These are phyloP conservation scores for Colletotrichum simmondsii DNA, from an alignment of 2,329 filamentous ascomycete genomes.

Conservation along the genomic window DNA sequence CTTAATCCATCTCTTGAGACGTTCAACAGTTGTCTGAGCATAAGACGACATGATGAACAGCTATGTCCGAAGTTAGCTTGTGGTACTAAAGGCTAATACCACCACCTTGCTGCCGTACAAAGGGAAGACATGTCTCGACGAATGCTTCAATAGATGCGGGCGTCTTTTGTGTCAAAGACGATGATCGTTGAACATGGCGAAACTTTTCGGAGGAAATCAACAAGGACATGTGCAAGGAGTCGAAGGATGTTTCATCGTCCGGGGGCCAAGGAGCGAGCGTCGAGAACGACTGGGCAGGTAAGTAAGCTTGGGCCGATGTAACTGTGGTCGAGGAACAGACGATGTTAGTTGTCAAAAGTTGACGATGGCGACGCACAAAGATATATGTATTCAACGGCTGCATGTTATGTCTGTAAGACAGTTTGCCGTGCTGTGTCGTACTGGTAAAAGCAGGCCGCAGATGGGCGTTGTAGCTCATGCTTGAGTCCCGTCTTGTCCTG, in stretches of 20 bases:
- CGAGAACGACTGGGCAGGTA: not conserved
- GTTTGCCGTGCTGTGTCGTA: not conserved
- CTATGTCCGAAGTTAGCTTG: not conserved
- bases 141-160: not conserved
- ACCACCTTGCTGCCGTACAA: too few relatives aligned
- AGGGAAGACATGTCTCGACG: too few relatives aligned
- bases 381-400: not conserved
- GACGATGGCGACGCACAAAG: not conserved
- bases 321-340: not conserved
- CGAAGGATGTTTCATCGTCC: slow-evolving; percentile 11
- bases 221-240: not conserved
- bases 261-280: not conserved
- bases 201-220: not conserved
- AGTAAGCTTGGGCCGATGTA: not conserved
- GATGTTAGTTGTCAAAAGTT: not conserved
- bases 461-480: not conserved
- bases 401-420: not conserved
- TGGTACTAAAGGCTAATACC: too few relatives aligned
- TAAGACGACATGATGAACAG: not conserved
- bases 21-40: not conserved
- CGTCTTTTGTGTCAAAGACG: not conserved
- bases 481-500: not conserved
- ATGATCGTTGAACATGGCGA: slow-evolving; percentile 2
- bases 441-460: not conserved
- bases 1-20: not conserved